Percentiles rank a stretch among this genome's conserved stretches.
Evolutionary conservation across 106 monocot genomes (phyloP).

Genomic region (Dendrobium officinale): DNA sequence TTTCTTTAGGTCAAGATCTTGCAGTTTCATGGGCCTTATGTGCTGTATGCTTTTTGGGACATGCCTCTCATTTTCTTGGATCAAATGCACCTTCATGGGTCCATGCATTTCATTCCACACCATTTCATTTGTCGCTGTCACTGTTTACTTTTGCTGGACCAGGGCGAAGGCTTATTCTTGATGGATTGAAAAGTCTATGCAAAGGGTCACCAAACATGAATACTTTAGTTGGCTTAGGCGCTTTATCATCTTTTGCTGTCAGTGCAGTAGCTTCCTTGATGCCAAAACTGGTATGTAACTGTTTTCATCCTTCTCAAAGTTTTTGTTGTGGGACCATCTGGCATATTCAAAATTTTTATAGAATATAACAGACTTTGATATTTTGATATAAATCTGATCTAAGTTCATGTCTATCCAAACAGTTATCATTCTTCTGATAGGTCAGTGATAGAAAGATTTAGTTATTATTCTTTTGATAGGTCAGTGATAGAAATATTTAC

Average conservation of each 20-base stretch:
- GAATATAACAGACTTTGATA: neutral
- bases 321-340: neutral
- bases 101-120: conserved; percentile 73
- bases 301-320: neutral
- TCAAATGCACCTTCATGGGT: conserved; percentile 59
- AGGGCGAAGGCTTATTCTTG: conserved; percentile 82
- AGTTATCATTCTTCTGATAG: neutral
- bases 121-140: conserved; percentile 85
- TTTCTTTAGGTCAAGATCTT: conserved; percentile 77
- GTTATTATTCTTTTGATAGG: neutral
- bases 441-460: neutral
- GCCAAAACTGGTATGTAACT: conserved; percentile 70
- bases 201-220: conserved; percentile 98
- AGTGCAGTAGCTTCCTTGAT: conserved; percentile 74
- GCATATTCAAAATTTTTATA: neutral
- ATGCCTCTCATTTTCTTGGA: conserved; percentile 70
- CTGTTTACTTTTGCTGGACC: conserved; percentile 82
- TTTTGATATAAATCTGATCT: neutral
- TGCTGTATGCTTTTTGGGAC: conserved; percentile 90
- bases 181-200: conserved; percentile 68
- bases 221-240: conserved; percentile 95
- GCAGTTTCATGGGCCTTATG: conserved; percentile 97
- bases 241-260: conserved; percentile 92
- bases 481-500: neutral
- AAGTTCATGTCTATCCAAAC: neutral